Evolutionary conservation across 441 rosid genomes (phyloP), one percentile per base, ranked within the genome.

Genomic region (Metrosideros polymorpha): DNA sequence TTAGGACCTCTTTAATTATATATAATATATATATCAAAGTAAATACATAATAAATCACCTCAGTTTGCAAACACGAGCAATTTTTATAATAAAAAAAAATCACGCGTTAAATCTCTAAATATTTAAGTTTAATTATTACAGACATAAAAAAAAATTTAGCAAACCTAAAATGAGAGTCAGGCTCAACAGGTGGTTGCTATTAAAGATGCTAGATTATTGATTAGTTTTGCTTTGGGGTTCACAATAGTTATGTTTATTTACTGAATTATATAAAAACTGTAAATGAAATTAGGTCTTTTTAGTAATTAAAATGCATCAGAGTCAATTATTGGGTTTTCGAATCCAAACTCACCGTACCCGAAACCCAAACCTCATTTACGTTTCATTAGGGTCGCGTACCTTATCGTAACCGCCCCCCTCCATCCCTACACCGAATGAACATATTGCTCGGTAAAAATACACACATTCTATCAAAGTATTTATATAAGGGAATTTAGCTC

Each of bases 271-370:
- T 32, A 63, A 32, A 25, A 22, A 2, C 25, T n/a, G 42, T 18
- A 18, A 18, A 63, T 30, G 6, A 0, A 14, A 13, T 30, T 17
- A 17, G 75, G 35, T 29, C 66, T 8, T 63, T 63, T 63, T 17
- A 7, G 32, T 17, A 17, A 63, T 30, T 32, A 30, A 30, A 0
- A 15, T 17, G 39, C 39, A 2, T 3, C 17, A 5, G 19, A 3
- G 15, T 63, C 1, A 0, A 3, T 3, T 15, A 30, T 30, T 19
- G 6, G 9, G 32, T 18, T 32, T 18, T 63, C 3, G 3, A 9
- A 3, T 63, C 13, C 6, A 18, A 63, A 63, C 35, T 32, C 25
- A 10, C 13, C 27, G 0, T 63, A 1, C 22, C 13, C 13, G 0
- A 71, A 39, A 9, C 12, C 6, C 2, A 6, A 22, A 71, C 19